Percentiles rank a stretch among this genome's conserved stretches.
Evolutionary conservation across 768 basidiomycete species (phyloP).

Genomic region (Bullera alba): DNA sequence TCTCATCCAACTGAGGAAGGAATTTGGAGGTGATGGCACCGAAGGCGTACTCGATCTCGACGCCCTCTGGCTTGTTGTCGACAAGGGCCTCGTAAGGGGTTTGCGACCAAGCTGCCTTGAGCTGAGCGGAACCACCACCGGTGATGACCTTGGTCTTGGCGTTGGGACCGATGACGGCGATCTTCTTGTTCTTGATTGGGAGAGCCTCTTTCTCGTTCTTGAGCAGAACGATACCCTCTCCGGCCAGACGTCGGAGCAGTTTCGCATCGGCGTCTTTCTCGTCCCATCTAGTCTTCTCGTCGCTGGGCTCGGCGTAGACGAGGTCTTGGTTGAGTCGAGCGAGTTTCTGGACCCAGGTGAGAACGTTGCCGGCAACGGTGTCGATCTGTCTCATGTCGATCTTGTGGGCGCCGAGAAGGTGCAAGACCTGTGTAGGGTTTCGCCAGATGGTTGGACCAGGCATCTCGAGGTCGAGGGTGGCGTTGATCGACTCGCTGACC

Average conservation of each 20-base stretch:
- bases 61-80: conserved; percentile 51
- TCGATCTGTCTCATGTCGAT: conserved; percentile 24
- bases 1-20: conserved; percentile 61
- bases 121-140: conserved; percentile 66
- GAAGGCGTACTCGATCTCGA: conserved; percentile 55
- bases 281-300: conserved; percentile 13
- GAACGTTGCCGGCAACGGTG: conserved; percentile 57
- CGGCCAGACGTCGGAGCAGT: conserved; percentile 57
- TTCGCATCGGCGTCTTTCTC: conserved; percentile 51
- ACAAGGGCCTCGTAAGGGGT: conserved; percentile 60
- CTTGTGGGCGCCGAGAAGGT: conserved; percentile 50
- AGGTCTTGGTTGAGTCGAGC: conserved; percentile 62
- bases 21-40: conserved; percentile 61
- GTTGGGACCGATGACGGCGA: conserved; percentile 62
- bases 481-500: conserved; percentile 52
- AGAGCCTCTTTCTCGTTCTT: conserved; percentile 60
- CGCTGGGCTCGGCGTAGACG: conserved; percentile 47
- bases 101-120: conserved; percentile 63
- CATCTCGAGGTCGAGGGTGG: conserved; percentile 53
- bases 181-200: conserved; percentile 56
- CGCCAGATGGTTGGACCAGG: conserved; percentile 28
- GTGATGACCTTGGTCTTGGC: conserved; percentile 43
- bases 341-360: conserved; percentile 62
- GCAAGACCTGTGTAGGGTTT: conserved; percentile 5
- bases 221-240: conserved; percentile 64